Conservation (phyloP, 768 basidiomycete genomes). For the Trametes cinnabarina region DNA sequence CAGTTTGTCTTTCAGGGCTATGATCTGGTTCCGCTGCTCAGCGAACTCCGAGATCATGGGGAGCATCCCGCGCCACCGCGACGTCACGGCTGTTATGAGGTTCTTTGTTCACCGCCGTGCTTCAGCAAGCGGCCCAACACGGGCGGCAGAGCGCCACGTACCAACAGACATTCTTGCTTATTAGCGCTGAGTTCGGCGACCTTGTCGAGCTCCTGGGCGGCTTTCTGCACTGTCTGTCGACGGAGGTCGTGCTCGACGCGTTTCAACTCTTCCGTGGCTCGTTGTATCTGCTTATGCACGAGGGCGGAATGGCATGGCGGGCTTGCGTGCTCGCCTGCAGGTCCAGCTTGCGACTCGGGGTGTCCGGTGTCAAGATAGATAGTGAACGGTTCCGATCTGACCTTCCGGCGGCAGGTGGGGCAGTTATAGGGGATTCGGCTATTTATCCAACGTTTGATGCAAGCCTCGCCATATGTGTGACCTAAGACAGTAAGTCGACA, state of each 20-base stretch:
- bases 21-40: not conserved
- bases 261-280: not conserved
- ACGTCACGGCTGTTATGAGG: conserved; percentile 6
- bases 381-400: conserved; percentile 1
- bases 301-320: conserved; percentile 1
- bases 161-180: not conserved
- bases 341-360: not conserved
- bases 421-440: not conserved
- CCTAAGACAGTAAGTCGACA: not conserved
- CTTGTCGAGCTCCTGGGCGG: conserved; percentile 9
- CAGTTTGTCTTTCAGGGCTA: not conserved
- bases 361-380: conserved; percentile 4
- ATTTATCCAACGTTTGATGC: not conserved
- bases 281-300: not conserved
- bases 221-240: conserved; percentile 6
- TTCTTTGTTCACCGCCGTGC: not conserved
- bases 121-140: not conserved
- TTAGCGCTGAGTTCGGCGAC: conserved; percentile 2
- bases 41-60: not conserved
- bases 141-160: not conserved
- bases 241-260: not conserved
- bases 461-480: not conserved
- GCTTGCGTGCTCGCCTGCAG: not conserved
- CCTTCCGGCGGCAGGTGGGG: conserved; percentile 1
- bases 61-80: conserved; percentile 10